phyloP scores from a whole-genome alignment of 1,284 basidiomycete genomes.

The Sporisorium sorghi region DNA sequence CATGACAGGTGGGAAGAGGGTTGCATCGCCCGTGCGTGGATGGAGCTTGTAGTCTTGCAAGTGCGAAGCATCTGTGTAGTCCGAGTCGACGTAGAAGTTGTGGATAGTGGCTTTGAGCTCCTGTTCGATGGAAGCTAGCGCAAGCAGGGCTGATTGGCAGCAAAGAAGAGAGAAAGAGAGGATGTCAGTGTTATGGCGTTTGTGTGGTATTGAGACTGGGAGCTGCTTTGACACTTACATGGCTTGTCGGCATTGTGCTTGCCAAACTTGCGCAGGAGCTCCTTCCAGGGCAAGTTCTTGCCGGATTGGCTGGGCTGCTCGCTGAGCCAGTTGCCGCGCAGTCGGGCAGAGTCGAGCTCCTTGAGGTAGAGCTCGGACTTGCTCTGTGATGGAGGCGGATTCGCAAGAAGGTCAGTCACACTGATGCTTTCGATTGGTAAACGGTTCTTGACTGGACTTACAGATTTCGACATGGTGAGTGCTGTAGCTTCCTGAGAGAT shows the following conservation, averaged over 20 bases:
- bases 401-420: not conserved
- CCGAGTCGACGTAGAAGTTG: conserved; percentile 39
- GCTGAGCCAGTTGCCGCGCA: conserved; percentile 60
- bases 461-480: conserved; percentile 45
- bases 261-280: conserved; percentile 67
- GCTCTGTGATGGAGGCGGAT: conserved; percentile 19
- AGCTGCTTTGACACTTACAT: conserved; percentile 37
- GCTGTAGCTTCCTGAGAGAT: not conserved
- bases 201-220: not conserved
- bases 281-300: conserved; percentile 55
- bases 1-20: conserved; percentile 58
- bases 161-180: not conserved
- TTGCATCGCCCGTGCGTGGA: conserved; percentile 30
- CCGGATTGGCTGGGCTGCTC: conserved; percentile 42
- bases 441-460: conserved; percentile 8
- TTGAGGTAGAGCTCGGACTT: conserved; percentile 62
- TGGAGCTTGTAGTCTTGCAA: conserved; percentile 46
- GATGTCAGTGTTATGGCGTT: not conserved
- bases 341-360: conserved; percentile 62
- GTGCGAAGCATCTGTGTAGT: conserved; percentile 57
- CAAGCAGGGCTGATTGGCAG: conserved; percentile 45
- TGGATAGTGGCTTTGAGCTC: conserved; percentile 50
- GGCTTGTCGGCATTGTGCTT: conserved; percentile 67
- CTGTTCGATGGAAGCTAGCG: conserved; percentile 49
- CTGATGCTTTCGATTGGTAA: not conserved